Percentiles rank a stretch among this genome's conserved stretches.
Evolutionary conservation across 768 basidiomycete species (phyloP).

Genomic region (Leccinum olivaceopallidum): DNA sequence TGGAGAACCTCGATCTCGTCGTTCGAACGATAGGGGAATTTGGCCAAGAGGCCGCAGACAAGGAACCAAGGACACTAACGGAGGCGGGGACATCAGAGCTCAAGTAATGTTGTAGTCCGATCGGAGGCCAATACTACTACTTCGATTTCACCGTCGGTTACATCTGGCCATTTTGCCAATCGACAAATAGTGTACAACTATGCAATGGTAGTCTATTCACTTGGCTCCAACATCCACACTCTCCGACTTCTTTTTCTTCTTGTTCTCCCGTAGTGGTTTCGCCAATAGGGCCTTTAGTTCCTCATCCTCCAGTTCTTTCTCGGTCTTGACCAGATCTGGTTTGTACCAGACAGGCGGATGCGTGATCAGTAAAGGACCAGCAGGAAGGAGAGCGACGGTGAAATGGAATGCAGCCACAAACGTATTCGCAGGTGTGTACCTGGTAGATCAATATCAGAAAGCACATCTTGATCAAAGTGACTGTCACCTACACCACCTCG

Average conservation of each 20-base stretch:
- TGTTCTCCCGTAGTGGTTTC: constrained; percentile 81
- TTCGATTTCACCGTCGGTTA: constrained; percentile 15
- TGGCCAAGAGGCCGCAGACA: constrained; percentile 57
- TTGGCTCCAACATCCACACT: constrained; percentile 39
- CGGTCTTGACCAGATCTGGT: constrained; percentile 84
- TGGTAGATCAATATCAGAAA: constrained; percentile 27
- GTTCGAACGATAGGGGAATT: constrained; percentile 81
- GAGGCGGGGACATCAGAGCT: constrained; percentile 1
- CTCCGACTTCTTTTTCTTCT: constrained; percentile 88
- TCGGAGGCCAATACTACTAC: background rate
- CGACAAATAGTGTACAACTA: constrained; percentile 16
- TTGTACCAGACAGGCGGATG: constrained; percentile 93
- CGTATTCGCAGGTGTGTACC: constrained; percentile 80
- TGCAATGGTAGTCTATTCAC: constrained; percentile 21
- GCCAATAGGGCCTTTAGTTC: constrained; percentile 78
- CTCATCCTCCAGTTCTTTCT: constrained; percentile 87
- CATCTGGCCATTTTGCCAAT: constrained; percentile 12
- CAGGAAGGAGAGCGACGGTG: constrained; percentile 90
- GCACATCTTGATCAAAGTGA: background rate
- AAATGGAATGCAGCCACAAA: constrained; percentile 96
- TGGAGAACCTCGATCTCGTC: constrained; percentile 88
- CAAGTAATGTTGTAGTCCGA: constrained; percentile 1
- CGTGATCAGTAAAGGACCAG: constrained; percentile 85
- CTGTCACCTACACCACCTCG: constrained; percentile 77
- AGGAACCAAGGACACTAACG: background rate